Evolutionary conservation across 192 early-diverging fungal genomes (phyloP).

Genomic region (Entomortierella lignicola): DNA sequence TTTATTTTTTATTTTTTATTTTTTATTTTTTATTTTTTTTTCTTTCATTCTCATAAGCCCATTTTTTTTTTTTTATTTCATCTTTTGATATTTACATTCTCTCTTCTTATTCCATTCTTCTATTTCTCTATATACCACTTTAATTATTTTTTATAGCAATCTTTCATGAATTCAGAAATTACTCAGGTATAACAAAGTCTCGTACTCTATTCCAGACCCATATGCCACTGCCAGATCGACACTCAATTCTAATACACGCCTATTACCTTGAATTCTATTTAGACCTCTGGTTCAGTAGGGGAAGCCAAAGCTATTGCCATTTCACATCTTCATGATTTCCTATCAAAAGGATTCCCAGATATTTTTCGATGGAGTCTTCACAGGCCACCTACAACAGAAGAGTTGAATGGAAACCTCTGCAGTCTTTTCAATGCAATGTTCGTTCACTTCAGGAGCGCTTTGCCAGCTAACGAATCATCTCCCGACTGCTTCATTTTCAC

Average conservation of each 20-base stretch:
- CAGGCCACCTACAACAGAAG: conserved; percentile 35
- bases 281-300: not conserved
- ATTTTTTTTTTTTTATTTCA: conserved; percentile 3
- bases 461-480: conserved; percentile 28
- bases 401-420: conserved; percentile 51
- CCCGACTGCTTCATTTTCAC: conserved; percentile 54
- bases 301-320: conserved; percentile 45
- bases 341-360: conserved; percentile 44
- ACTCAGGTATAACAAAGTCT: not conserved
- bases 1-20: conserved; percentile 2
- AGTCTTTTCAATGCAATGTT: conserved; percentile 53
- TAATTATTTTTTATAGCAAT: not conserved
- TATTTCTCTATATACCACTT: not conserved
- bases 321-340: conserved; percentile 51
- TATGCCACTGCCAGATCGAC: not conserved
- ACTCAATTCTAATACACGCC: not conserved
- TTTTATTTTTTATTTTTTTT: not conserved
- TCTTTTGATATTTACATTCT: not conserved
- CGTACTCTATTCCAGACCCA: too few species aligned
- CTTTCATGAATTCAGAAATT: not conserved
- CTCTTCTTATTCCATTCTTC: conserved; percentile 1
- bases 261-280: too few species aligned
- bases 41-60: not conserved
- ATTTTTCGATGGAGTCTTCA: conserved; percentile 49
- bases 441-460: conserved; percentile 20